Evolutionary conservation across 176 grass and related monocot species (phyloP), one percentile per base, ranked within the genome.

Genomic region (Avena sativa): DNA sequence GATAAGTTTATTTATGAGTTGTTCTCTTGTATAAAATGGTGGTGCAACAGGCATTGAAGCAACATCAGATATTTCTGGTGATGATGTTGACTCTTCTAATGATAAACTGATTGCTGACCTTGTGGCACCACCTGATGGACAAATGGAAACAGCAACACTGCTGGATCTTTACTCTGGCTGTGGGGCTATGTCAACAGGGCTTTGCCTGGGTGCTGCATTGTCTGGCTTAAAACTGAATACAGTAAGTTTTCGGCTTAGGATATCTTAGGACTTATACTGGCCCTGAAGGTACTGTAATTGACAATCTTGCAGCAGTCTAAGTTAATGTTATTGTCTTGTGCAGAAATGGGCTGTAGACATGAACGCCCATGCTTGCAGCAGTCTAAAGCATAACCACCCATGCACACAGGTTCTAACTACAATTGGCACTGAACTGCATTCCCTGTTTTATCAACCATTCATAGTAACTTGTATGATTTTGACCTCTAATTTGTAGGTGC

Each of bases 121-220:
- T 44, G 79, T 47, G 9, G 15, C 25, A 40, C 7, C 58, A 74
- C 80, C 72, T 49, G 84, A 20, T 51, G 69, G 8, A 38, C 83
- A 83, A 64, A 86, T 61, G 10, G 86, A 89, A 60, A 57, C 72
- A 8, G 2, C 78, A 46, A 81, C 79, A 2, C 78, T 97, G 47
- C 57, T 97, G 26, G 92, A 97, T 43, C 88, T 97, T 52, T 97
- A 94, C 71, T 94, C 88, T n/a, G 90, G 92, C 12, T 97, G 92
- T 55, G 94, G 90, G 3, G 94, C 81, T 44, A 94, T 97, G 92
- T 97, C 88, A 4, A 94, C 92, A 9, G 86, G 88, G 10, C 48
- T 94, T 60, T 97, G 90, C 68, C 67, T 92, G 44, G 92, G 92
- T 81, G 83, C 86, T 4, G 80, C 68, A 47, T 61, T 91, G 12